A percentile compares a stretch with the other conserved stretches of the same genome.
These are phyloP conservation scores for Aspergillus diversus DNA, from an alignment of 495 filamentous ascomycete genomes.

Conservation along the genomic window DNA sequence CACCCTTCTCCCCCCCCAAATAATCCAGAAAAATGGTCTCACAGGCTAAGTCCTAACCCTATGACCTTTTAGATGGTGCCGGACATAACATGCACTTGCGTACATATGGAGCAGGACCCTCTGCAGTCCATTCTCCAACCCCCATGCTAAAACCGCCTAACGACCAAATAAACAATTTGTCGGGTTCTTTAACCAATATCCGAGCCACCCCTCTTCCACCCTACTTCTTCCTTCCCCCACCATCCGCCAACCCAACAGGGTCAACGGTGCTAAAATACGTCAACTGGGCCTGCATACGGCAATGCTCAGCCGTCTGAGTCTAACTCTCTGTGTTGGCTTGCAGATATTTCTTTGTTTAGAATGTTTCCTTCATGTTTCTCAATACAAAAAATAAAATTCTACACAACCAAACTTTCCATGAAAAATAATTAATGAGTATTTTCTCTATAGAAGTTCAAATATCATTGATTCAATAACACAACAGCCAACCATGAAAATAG, in stretches of 20 bases:
- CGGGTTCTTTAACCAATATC: conserved; percentile 11
- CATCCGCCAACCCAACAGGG: conserved; percentile 16
- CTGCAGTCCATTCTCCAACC: conserved; percentile 22
- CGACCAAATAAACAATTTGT: conserved; percentile 11
- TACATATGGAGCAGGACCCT: conserved; percentile 27
- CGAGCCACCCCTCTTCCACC: conserved; percentile 13
- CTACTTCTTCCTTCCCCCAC: conserved; percentile 12
- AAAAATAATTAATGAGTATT: background rate
- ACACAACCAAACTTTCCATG: background rate
- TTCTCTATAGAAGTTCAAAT: background rate
- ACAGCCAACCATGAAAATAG: background rate
- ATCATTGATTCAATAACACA: background rate
- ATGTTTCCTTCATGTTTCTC: conserved; percentile 8
- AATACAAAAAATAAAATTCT: background rate
- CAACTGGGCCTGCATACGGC: conserved; percentile 30
- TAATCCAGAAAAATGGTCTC: conserved; percentile 21
- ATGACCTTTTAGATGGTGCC: conserved; percentile 16
- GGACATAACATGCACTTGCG: conserved; percentile 27
- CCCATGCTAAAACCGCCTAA: conserved; percentile 4
- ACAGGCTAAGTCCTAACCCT: conserved; percentile 13
- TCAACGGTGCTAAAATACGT: conserved; percentile 15
- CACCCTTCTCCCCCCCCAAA: conserved; percentile 16
- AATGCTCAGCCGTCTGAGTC: conserved; percentile 22
- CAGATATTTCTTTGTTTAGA: conserved; percentile 14
- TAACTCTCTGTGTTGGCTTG: conserved; percentile 23